A percentile compares a stretch with the other conserved stretches of the same genome.
phyloP scores from a whole-genome alignment of 768 basidiomycete species.

The Naganishia vishniacii region DNA sequence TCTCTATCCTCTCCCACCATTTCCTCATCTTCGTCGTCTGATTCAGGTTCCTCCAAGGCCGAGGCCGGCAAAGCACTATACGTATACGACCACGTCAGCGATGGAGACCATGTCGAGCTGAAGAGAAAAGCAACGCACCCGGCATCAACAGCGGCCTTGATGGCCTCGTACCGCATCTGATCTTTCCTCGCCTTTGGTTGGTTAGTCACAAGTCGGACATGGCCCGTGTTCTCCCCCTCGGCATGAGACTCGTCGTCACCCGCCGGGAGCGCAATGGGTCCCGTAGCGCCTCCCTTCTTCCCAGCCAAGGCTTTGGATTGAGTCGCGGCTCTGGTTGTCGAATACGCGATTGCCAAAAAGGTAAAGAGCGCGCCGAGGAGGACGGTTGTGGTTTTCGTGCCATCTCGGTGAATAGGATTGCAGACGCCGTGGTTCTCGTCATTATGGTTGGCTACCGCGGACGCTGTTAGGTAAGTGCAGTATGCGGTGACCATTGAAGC shows the following conservation, averaged over 20 bases:
- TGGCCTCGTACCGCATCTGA: slow-evolving; percentile 82
- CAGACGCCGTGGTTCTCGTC: slow-evolving; percentile 59
- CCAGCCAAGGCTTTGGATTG: slow-evolving; percentile 87
- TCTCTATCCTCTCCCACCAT: slow-evolving; percentile 68
- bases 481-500: slow-evolving; percentile 96
- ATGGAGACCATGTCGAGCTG: too few species aligned
- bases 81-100: not conserved
- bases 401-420: slow-evolving; percentile 71
- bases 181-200: slow-evolving; percentile 75
- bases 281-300: slow-evolving; percentile 53
- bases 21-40: slow-evolving; percentile 55
- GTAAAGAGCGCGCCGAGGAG: slow-evolving; percentile 90
- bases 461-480: slow-evolving; percentile 90
- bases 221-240: slow-evolving; percentile 25
- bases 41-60: slow-evolving; percentile 73
- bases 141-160: slow-evolving; percentile 91
- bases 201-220: slow-evolving; percentile 59
- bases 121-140: slow-evolving; percentile 59
- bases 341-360: slow-evolving; percentile 96
- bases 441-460: slow-evolving; percentile 86
- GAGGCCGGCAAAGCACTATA: slow-evolving; percentile 83
- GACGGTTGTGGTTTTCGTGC: slow-evolving; percentile 75
- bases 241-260: slow-evolving; percentile 62
- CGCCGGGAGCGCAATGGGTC: slow-evolving; percentile 61
- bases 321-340: slow-evolving; percentile 90